Base-by-base conservation (phyloP, 108 stramenopile genomes). In the Epipyxis sp. region DNA sequence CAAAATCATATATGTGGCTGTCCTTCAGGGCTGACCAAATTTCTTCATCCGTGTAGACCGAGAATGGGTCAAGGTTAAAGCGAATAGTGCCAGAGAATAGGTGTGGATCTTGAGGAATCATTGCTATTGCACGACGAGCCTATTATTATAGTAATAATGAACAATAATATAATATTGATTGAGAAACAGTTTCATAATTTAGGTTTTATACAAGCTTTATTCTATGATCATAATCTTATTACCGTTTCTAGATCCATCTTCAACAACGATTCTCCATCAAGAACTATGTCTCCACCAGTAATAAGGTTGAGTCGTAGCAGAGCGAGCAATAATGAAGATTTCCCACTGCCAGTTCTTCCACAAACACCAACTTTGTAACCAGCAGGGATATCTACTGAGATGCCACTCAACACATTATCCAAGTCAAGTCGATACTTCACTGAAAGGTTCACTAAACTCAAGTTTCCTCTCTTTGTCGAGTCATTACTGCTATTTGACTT, bases 301-400 rank as follows among this genome's bases (percentile, higher is more conserved):
- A 72, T 34, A 16, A 61, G 44, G 58, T 81, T 79, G 41, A 87
- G 76, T 1, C 94, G 83, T 34, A 94, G 67, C 37, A 95, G 69
- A 0, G 92, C 91, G 25, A 89, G 54, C 87, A 94, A 87, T 16
- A 95, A 68, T 0, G 93, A 92, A 0, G 88, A 90, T 79, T 97
- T 95, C 6, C 94, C 95, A 0, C 91, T 89, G n/a, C 93, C 92
- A 77, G 83, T 80, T 32, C 89, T 80, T 58, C 86, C 90, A 69
- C 44, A 81, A 74, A 80, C 42, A 34, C 83, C 82, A 0, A 84
- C 89, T 74, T 92, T 94, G 13, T 78, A 62, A 57, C 87, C 82
- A 0, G 78, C 42, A 39, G 39, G 40, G 42, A 85, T 59, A 30
- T 10, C 35, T 6, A 82, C 35, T 20, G 35, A 45, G 13, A 86